Base-by-base conservation (phyloP, 2,329 filamentous ascomycete species). In the Fusarium paranaense region DNA sequence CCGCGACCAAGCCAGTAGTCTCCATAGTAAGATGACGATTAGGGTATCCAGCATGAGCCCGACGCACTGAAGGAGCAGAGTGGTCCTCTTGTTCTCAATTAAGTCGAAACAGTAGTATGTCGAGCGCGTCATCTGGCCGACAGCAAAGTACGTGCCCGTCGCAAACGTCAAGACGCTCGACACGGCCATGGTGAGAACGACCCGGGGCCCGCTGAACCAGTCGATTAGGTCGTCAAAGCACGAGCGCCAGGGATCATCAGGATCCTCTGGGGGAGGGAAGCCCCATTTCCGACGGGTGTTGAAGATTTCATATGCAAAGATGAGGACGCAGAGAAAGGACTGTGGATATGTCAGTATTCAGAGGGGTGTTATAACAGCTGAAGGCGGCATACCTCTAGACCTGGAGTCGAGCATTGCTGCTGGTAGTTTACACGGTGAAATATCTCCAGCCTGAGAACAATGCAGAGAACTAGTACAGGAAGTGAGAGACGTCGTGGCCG, bases 81-180 rank as follows among this genome's bases (percentile, higher is more conserved):
- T 79, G 20, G 78, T 78, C 6, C 79, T 75, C 4, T 78, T 78
- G 60, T 80, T 83, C 63, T 89, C 87, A 16, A 83, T 69, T 5
- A 82, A 73, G 6, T 81, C 72, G 20, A 88, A 86, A 74, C 89
- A 90, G 65, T 89, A 84, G 66, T 86, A 89, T 0, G 86, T 88
- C 14, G 88, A 89, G n/a, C 76, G 80, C 20, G 78, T 76, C 4
- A 81, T 80, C n/a, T 83, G 82, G 16, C 81, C 80, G 3, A 83
- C 75, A 18, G 84, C 80, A 3, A 84, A 76, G 64, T 83, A 87
- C 4, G 85, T 83, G 4, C 87, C 86, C 5, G 81, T 81, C 13
- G 83, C 81, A 45, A 89, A 80, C n/a, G 85, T 66, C 20, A 83
- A 7, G 6, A 81, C 80, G 52, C 83, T 81, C 22, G 82, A 57